Conservation (phyloP, 441 rosid genomes). For the Jatropha podagrica region DNA sequence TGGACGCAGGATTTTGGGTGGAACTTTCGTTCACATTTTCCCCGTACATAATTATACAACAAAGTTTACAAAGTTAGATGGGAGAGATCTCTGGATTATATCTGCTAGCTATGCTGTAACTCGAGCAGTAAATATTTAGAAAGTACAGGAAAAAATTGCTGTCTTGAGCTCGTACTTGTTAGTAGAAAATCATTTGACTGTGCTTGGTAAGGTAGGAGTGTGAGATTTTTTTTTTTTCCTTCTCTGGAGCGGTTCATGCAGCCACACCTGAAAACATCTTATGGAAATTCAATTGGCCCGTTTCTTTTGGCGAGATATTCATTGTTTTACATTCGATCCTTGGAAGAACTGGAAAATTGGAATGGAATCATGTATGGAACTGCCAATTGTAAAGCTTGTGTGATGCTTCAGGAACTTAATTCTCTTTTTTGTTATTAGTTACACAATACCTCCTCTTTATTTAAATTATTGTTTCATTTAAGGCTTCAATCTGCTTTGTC, state of each 20-base stretch:
- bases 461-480: neutral
- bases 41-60: neutral
- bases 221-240: neutral
- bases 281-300: neutral
- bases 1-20: neutral
- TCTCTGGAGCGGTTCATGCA: neutral
- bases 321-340: neutral
- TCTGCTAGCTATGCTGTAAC: neutral
- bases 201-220: neutral
- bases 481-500: neutral
- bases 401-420: neutral
- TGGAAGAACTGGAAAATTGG: neutral
- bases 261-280: too few relatives aligned
- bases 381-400: neutral
- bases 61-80: neutral
- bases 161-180: neutral
- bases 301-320: neutral
- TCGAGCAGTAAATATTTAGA: too few relatives aligned
- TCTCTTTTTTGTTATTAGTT: neutral
- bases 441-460: neutral
- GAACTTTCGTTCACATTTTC: neutral
- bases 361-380: neutral
- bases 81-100: neutral
- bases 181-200: neutral
- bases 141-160: neutral